Conservation (phyloP, 441 rosid genomes). For the Bocquillonia castaneifolia region DNA sequence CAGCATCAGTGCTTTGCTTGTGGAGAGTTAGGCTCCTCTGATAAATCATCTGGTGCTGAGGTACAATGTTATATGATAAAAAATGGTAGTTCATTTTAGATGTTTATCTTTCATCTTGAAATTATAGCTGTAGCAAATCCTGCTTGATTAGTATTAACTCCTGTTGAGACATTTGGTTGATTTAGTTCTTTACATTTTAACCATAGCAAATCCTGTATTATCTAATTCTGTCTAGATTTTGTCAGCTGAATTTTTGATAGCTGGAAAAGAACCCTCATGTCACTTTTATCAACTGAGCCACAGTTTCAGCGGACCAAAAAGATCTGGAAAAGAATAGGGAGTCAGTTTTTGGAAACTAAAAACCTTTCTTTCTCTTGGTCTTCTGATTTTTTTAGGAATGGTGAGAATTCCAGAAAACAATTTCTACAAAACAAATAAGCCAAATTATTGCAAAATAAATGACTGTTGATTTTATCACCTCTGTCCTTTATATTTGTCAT, state of each 20-base stretch:
- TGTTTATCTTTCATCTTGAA: slow-evolving; percentile 4
- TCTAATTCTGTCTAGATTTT: too few relatives aligned
- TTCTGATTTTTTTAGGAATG: too few relatives aligned
- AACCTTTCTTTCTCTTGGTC: too few relatives aligned
- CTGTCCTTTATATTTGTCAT: background rate
- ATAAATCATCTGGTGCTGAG: slow-evolving; percentile 61
- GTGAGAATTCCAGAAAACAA: too few relatives aligned
- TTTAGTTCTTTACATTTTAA: too few relatives aligned
- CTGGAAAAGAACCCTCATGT: background rate
- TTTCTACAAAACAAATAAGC: too few relatives aligned
- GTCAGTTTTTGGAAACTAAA: too few relatives aligned
- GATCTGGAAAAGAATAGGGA: too few relatives aligned
- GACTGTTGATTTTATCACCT: background rate
- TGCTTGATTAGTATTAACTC: slow-evolving; percentile 2
- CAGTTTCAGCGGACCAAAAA: background rate
- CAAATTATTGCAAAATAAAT: background rate
- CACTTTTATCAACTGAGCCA: background rate
- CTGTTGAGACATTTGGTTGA: background rate
- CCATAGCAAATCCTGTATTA: too few relatives aligned
- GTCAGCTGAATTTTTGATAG: background rate
- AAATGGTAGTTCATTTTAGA: slow-evolving; percentile 8
- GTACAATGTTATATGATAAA: slow-evolving; percentile 35
- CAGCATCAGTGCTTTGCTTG: slow-evolving; percentile 84
- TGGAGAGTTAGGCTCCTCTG: slow-evolving; percentile 76
- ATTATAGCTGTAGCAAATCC: background rate